Evolutionary conservation across 345 rosid genomes (phyloP).

Genomic region (Lepidium sativum): DNA sequence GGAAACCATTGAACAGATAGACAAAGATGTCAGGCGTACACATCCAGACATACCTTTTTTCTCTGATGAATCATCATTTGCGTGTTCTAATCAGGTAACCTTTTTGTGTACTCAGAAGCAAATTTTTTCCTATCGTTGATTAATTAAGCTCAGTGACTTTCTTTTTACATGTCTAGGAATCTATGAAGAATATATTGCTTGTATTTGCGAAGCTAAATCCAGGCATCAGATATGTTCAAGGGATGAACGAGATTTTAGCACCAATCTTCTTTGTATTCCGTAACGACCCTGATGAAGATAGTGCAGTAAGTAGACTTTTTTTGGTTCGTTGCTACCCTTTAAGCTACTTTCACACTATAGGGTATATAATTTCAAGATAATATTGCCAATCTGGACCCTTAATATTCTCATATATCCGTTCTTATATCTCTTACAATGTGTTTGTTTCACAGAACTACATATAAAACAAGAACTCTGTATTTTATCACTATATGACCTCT

Average conservation of each 20-base stretch:
- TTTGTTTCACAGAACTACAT: not conserved
- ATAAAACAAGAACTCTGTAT: not conserved
- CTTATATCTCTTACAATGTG: not conserved
- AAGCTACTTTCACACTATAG: not conserved
- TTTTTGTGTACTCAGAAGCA: constrained; percentile 7
- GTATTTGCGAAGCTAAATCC: constrained; percentile 97
- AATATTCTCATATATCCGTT: not conserved
- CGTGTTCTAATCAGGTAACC: constrained; percentile 74
- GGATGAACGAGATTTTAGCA: constrained; percentile 97
- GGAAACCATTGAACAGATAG: constrained; percentile 91
- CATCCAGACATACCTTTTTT: constrained; percentile 96
- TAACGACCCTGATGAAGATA: constrained; percentile 80
- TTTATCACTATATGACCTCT: not conserved
- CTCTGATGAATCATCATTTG: constrained; percentile 70
- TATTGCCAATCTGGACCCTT: not conserved
- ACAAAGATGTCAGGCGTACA: constrained; percentile 91
- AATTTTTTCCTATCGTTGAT: not conserved
- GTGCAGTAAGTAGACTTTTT: constrained; percentile 46
- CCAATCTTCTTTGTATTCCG: constrained; percentile 79
- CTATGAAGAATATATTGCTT: constrained; percentile 69
- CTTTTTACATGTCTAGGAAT: constrained; percentile 50
- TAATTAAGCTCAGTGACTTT: constrained; percentile 20
- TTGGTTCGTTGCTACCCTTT: not conserved
- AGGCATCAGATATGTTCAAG: constrained; percentile 98
- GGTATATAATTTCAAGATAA: not conserved